phyloP scores from a whole-genome alignment of 225 moss, liverwort and hornwort species.

The Pseudisothecium myosuroides region DNA sequence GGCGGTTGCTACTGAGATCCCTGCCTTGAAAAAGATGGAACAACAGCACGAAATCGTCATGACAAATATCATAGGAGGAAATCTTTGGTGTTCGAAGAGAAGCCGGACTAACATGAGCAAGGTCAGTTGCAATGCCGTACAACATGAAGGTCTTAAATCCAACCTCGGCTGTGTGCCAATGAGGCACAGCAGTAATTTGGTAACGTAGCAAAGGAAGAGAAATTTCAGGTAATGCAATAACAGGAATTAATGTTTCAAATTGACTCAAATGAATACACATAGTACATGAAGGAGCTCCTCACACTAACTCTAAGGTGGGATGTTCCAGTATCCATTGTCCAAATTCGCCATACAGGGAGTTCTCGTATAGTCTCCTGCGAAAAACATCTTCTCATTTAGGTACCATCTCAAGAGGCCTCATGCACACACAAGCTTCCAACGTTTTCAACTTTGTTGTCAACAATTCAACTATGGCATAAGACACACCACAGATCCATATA shows the following conservation, averaged over 20 bases:
- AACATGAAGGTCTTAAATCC: too few species aligned
- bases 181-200: neutral
- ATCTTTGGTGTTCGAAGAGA: neutral
- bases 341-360: neutral
- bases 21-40: too few species aligned
- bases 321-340: neutral
- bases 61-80: neutral
- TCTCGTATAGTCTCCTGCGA: neutral
- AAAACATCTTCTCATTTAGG: neutral
- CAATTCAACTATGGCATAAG: too few species aligned
- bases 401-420: neutral
- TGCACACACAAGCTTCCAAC: neutral
- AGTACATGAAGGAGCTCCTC: neutral
- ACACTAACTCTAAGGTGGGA: neutral
- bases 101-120: neutral
- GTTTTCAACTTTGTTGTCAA: too few species aligned
- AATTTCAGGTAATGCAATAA: neutral
- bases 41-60: neutral
- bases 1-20: too few species aligned
- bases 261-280: neutral
- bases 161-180: too few species aligned
- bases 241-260: neutral
- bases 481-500: too few species aligned
- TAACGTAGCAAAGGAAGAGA: neutral
- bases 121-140: neutral